Evolutionary conservation across 2,329 filamentous ascomycete species (phyloP).

Genomic region (Colletotrichum tropicale): DNA sequence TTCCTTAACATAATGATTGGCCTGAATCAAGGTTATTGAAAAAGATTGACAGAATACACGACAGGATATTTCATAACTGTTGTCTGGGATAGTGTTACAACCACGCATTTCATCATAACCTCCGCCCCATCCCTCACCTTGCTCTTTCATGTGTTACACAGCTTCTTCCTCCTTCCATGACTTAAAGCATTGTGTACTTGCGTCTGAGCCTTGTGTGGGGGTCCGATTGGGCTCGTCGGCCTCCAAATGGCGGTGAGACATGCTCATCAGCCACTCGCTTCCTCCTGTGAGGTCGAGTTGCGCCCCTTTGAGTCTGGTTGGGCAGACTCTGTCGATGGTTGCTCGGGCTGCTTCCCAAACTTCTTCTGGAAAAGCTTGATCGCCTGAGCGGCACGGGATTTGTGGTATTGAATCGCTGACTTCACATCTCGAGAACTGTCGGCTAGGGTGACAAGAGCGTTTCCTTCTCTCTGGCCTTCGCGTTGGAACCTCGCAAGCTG

Average conservation of each 20-base stretch:
- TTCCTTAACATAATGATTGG: background rate
- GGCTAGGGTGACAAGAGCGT: background rate
- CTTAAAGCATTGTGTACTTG: background rate
- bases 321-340: background rate
- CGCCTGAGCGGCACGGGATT: background rate
- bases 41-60: background rate
- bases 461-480: background rate
- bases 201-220: background rate
- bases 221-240: background rate
- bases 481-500: background rate
- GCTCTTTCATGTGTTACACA: background rate
- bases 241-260: background rate
- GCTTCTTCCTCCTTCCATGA: background rate
- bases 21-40: background rate
- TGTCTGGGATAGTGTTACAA: background rate
- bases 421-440: background rate
- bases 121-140: background rate
- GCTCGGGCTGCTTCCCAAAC: background rate
- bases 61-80: background rate
- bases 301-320: background rate
- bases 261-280: background rate
- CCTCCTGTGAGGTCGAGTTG: background rate
- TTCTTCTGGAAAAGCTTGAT: background rate
- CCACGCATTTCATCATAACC: background rate
- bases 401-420: conserved; percentile 1